Percentiles rank a stretch among this genome's conserved stretches.
Conservation (phyloP, 495 filamentous ascomycete species). For the Hapsidospora chrysogenum region DNA sequence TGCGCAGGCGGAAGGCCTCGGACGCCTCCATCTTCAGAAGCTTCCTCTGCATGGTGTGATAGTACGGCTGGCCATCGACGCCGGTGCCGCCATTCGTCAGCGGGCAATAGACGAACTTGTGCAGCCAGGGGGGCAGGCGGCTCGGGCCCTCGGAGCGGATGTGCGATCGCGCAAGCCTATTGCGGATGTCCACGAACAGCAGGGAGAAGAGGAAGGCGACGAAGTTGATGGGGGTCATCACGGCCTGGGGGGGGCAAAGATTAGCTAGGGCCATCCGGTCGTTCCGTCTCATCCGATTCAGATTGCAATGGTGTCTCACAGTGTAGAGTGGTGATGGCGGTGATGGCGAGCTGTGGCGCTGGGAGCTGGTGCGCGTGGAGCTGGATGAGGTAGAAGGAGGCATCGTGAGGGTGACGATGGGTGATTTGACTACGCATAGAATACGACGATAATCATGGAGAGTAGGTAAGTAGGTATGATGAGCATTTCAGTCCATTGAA, state of each 20-base stretch:
- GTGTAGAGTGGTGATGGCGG: too few relatives aligned
- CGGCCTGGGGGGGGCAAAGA: conserved; percentile 16
- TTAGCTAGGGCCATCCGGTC: too few relatives aligned
- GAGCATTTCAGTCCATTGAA: too few relatives aligned
- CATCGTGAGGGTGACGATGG: too few relatives aligned
- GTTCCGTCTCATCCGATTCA: too few relatives aligned
- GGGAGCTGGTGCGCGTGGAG: too few relatives aligned
- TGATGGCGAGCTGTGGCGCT: too few relatives aligned
- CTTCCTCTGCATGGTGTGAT: conserved; percentile 32
- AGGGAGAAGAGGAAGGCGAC: conserved; percentile 35
- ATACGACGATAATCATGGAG: too few relatives aligned
- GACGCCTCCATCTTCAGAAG: conserved; percentile 31
- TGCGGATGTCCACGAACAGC: conserved; percentile 26
- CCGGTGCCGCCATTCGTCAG: conserved; percentile 11
- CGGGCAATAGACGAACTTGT: conserved; percentile 17
- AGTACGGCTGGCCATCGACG: conserved; percentile 12
- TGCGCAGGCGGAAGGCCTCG: conserved; percentile 32
- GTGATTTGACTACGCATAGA: too few relatives aligned
- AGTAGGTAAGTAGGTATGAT: too few relatives aligned
- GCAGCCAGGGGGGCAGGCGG: conserved; percentile 20
- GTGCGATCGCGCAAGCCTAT: conserved; percentile 19
- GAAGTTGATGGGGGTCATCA: conserved; percentile 32
- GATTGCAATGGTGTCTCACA: too few relatives aligned
- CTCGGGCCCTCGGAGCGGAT: conserved; percentile 14
- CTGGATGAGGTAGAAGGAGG: too few relatives aligned